These are phyloP conservation scores for Fusarium albidum DNA, from an alignment of 2,329 filamentous ascomycete species.

Conservation along the genomic window DNA sequence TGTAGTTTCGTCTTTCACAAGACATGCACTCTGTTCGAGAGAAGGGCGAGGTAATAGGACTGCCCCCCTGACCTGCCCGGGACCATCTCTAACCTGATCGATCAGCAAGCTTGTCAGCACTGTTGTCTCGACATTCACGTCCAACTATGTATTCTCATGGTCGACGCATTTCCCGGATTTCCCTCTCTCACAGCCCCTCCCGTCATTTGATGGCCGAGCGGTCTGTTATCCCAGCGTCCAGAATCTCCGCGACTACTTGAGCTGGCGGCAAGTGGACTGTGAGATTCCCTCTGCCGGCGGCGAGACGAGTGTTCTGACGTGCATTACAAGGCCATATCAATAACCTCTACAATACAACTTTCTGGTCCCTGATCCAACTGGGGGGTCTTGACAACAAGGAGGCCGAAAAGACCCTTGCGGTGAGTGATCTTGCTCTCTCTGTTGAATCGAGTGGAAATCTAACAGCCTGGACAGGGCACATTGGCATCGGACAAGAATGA, in stretches of 20 bases:
- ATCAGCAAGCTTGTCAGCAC: constrained; percentile 90
- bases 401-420: constrained; percentile 82
- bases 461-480: constrained; percentile 68
- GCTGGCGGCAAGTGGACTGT: constrained; percentile 98
- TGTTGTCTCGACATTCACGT: constrained; percentile 91
- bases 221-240: constrained; percentile 85
- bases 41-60: constrained; percentile 77
- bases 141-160: constrained; percentile 89
- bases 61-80: not conserved
- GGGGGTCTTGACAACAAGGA: constrained; percentile 79
- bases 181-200: constrained; percentile 76
- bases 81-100: constrained; percentile 17
- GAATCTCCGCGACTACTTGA: constrained; percentile 93
- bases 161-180: constrained; percentile 75
- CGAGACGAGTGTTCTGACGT: constrained; percentile 20
- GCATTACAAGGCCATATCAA: constrained; percentile 86
- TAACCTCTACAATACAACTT: constrained; percentile 97
- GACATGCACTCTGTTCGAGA: constrained; percentile 81
- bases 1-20: constrained; percentile 88
- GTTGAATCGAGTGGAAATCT: constrained; percentile 8
- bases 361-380: constrained; percentile 86
- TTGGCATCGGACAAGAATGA: constrained; percentile 92
- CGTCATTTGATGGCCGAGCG: constrained; percentile 91
- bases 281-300: constrained; percentile 42
- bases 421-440: constrained; percentile 46